A percentile compares a stretch with the other conserved stretches of the same genome.
Conservation (phyloP, 805 yeast genomes). For the Scheffersomyces coipomensis region DNA sequence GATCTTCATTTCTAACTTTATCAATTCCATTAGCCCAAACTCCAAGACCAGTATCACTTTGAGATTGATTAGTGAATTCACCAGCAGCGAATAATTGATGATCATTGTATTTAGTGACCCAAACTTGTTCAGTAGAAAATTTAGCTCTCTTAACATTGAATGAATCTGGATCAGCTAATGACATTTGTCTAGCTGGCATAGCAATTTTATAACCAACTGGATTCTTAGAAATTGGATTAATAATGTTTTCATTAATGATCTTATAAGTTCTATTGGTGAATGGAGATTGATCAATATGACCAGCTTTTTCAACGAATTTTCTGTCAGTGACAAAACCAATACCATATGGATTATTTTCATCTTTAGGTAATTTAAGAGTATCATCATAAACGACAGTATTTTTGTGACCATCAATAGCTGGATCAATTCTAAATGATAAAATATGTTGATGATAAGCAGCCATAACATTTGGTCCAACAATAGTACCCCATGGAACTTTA, state of each 20-base stretch:
- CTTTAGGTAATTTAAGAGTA: conserved; percentile 55
- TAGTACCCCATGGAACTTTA: conserved; percentile 70
- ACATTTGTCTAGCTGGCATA: conserved; percentile 76
- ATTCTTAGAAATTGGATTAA: conserved; percentile 65
- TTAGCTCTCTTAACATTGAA: conserved; percentile 69
- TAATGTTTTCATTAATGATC: conserved; percentile 69
- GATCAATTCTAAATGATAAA: conserved; percentile 75
- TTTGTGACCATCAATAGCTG: conserved; percentile 78
- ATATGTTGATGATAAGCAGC: conserved; percentile 87
- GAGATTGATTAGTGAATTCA: conserved; percentile 82
- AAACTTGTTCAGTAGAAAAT: conserved; percentile 73
- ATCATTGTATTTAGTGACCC: conserved; percentile 80
- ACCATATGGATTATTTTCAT: conserved; percentile 61
- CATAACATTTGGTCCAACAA: conserved; percentile 75
- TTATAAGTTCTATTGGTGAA: conserved; percentile 72
- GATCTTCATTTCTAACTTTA: conserved; percentile 68
- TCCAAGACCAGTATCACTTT: conserved; percentile 66
- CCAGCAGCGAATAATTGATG: conserved; percentile 78
- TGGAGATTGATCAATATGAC: conserved; percentile 71
- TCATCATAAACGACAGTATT: conserved; percentile 75
- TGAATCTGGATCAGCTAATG: conserved; percentile 62
- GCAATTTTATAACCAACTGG: conserved; percentile 77
- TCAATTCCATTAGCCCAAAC: conserved; percentile 70
- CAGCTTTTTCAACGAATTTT: conserved; percentile 66
- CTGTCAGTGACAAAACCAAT: conserved; percentile 68